Base-by-base conservation (phyloP, 768 basidiomycete species). In the Calocybe gangraenosa region DNA sequence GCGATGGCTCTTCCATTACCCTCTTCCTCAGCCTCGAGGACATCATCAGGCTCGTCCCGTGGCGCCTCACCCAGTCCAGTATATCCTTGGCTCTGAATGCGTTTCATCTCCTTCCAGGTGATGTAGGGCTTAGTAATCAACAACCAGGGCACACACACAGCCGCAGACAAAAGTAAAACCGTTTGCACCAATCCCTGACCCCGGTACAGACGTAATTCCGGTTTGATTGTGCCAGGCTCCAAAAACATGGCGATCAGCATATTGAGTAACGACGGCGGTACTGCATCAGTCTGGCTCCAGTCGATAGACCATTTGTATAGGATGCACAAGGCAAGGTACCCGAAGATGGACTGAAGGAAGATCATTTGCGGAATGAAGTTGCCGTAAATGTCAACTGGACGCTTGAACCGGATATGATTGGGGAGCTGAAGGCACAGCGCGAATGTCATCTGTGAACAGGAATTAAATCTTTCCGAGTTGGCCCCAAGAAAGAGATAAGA, bases 231-330 rank as follows among this genome's bases (percentile, higher is more conserved):
- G 2, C 94, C 96, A 7, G 96, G 96, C 2, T 81, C 78, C 52
- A 99, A 71, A 74, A 98, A 94, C 94, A 99, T 97, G 50, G 76
- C 76, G 65, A 98, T 98, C 51, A 99, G 73, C 90, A 93, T 92
- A 70, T 90, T 95, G 58, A 99, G 71, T 42, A 99, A 73, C 37
- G 91, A 92, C 1, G 96, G 96, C 11, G 96, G 92, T 28, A 71
- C 66, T 7, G 76, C 79, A 2, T 75, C 54, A 10, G 83, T 73
- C 42, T 70, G 74, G 5, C 80, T 72, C 96, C 96, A 99, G 66
- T 99, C 91, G 49, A 92, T 74, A 20, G 81, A 78, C 96, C 96
- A 99, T 63, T 99, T 98, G 83, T 94, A 93, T 55, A 97, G 63
- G 68, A 98, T 96, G 67, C 90, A 93, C 47, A 95, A 48, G 42